A percentile compares a stretch with the other conserved stretches of the same genome.
phyloP scores from a whole-genome alignment of 371 early-diverging fungal genomes.

The Nematocida minor region DNA sequence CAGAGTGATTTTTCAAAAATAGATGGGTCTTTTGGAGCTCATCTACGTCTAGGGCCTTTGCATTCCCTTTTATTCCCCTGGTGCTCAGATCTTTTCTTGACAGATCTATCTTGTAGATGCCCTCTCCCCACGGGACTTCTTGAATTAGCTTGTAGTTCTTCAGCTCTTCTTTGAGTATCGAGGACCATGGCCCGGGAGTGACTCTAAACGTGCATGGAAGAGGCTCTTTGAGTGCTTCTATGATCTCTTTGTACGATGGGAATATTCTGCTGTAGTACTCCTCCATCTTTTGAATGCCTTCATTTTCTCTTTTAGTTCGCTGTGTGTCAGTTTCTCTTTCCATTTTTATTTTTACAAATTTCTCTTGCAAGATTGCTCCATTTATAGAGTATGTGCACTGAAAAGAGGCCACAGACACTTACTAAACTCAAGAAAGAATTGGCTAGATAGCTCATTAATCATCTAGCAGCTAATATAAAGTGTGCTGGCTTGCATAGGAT shows the following conservation, averaged over 20 bases:
- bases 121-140: slow-evolving; percentile 32
- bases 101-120: slow-evolving; percentile 48
- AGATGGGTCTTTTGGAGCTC: slow-evolving; percentile 39
- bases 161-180: slow-evolving; percentile 28
- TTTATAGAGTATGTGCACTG: too few species aligned
- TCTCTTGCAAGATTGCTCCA: too few species aligned
- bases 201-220: slow-evolving; percentile 60
- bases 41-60: neutral
- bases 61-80: slow-evolving; percentile 12
- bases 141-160: slow-evolving; percentile 24
- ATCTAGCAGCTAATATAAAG: too few species aligned
- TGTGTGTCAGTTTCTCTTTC: neutral
- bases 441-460: too few species aligned
- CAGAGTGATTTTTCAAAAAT: slow-evolving; percentile 50
- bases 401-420: too few species aligned
- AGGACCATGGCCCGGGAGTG: slow-evolving; percentile 14
- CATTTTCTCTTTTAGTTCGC: neutral
- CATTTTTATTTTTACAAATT: slow-evolving; percentile 15
- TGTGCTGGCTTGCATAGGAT: too few species aligned
- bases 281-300: slow-evolving; percentile 33
- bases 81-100: slow-evolving; percentile 27
- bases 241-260: slow-evolving; percentile 25
- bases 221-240: slow-evolving; percentile 31
- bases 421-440: too few species aligned
- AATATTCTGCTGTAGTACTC: slow-evolving; percentile 54